Conservation (phyloP, 1,284 basidiomycete genomes). For the Peniophora sp. region DNA sequence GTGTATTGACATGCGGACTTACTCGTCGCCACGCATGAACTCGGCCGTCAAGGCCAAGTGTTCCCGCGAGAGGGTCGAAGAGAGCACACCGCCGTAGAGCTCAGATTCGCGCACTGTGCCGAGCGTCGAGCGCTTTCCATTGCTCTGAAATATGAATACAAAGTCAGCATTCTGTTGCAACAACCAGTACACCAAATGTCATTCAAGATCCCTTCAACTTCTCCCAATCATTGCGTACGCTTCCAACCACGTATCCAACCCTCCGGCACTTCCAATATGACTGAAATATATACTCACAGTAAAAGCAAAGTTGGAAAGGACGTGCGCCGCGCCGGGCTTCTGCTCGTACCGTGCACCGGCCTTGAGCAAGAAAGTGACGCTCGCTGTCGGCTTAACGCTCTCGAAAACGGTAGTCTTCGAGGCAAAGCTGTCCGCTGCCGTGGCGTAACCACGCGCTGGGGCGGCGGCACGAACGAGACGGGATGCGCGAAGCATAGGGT, state of each 20-base stretch:
- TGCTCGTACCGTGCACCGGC: slow-evolving; percentile 85
- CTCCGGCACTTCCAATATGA: not conserved
- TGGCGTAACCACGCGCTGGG: slow-evolving; percentile 62
- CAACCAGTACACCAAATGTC: not conserved
- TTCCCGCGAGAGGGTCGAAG: slow-evolving; percentile 81
- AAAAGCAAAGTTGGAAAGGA: slow-evolving; percentile 94
- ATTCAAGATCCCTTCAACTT: not conserved
- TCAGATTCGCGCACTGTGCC: slow-evolving; percentile 91
- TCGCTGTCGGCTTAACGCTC: slow-evolving; percentile 72
- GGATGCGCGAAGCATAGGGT: slow-evolving; percentile 12
- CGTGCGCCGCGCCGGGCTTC: slow-evolving; percentile 83
- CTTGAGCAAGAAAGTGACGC: slow-evolving; percentile 85
- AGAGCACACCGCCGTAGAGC: slow-evolving; percentile 90
- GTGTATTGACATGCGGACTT: slow-evolving; percentile 30
- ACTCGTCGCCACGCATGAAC: slow-evolving; percentile 96
- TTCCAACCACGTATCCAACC: too few relatives aligned
- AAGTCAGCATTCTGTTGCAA: slow-evolving; percentile 1
- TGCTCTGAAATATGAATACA: slow-evolving; percentile 48
- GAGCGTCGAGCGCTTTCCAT: slow-evolving; percentile 79
- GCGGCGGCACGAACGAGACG: slow-evolving; percentile 7
- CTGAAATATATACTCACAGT: slow-evolving; percentile 56
- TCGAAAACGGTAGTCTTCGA: slow-evolving; percentile 79
- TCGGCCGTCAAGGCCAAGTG: slow-evolving; percentile 86
- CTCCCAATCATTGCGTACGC: not conserved
- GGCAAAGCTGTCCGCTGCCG: slow-evolving; percentile 57